Conservation (phyloP, 441 rosid species). For the Populus hybrid region DNA sequence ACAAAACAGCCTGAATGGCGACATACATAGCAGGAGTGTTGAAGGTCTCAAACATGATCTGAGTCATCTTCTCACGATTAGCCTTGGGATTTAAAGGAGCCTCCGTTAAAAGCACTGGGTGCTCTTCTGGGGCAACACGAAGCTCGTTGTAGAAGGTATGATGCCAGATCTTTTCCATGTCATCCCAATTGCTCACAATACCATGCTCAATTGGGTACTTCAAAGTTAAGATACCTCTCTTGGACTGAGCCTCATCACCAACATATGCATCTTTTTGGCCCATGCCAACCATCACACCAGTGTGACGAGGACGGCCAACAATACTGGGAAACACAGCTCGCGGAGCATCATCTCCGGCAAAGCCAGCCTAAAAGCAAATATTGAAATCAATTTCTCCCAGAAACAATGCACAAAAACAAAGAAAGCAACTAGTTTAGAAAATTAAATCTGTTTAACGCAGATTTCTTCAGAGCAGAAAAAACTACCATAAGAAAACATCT, state of each 20-base stretch:
- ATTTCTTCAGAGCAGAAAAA: not conserved
- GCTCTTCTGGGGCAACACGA: slow-evolving; percentile 95
- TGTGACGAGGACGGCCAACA: slow-evolving; percentile 91
- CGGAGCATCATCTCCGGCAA: slow-evolving; percentile 96
- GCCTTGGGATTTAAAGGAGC: slow-evolving; percentile 97
- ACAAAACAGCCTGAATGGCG: slow-evolving; percentile 89
- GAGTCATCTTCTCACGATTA: slow-evolving; percentile 96
- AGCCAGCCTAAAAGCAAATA: slow-evolving; percentile 61
- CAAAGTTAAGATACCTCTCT: slow-evolving; percentile 78
- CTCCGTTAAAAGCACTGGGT: slow-evolving; percentile 86
- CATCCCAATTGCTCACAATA: slow-evolving; percentile 94
- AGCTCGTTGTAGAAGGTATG: slow-evolving; percentile 92
- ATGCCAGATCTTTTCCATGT: slow-evolving; percentile 98
- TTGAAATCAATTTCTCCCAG: not conserved
- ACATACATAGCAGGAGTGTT: slow-evolving; percentile 89
- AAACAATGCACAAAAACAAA: not conserved
- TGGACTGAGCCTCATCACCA: slow-evolving; percentile 94
- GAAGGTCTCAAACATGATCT: slow-evolving; percentile 92
- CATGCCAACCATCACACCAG: slow-evolving; percentile 98
- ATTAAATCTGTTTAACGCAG: not conserved
- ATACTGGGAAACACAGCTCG: slow-evolving; percentile 94
- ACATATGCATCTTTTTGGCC: slow-evolving; percentile 94
- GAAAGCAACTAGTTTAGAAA: not conserved
- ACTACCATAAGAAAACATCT: not conserved
- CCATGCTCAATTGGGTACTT: slow-evolving; percentile 95